phyloP scores from a whole-genome alignment of 495 filamentous ascomycete species.

The Bryoglossum gracile region DNA sequence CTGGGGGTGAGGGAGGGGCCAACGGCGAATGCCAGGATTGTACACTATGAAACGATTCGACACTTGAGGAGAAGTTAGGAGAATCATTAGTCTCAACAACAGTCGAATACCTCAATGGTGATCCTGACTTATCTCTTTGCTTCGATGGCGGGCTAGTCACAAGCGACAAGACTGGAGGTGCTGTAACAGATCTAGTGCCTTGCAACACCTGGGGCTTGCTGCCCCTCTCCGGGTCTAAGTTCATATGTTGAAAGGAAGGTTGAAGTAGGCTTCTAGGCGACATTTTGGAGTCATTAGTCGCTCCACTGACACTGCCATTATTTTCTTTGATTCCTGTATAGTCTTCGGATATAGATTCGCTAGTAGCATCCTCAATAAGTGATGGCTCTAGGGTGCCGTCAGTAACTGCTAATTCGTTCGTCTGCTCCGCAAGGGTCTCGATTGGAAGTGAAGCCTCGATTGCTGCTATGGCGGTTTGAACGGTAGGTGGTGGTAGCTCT shows the following conservation, averaged over 20 bases:
- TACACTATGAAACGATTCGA: constrained; percentile 45
- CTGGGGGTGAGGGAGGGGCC: constrained; percentile 42
- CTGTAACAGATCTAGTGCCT: constrained; percentile 16
- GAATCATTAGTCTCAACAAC: constrained; percentile 29
- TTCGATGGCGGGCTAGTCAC: constrained; percentile 29
- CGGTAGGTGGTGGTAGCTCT: too few relatives aligned
- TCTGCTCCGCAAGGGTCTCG: too few relatives aligned
- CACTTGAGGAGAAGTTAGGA: constrained; percentile 33
- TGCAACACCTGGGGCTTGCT: constrained; percentile 10
- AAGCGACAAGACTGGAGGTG: constrained; percentile 28
- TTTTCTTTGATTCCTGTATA: constrained; percentile 5
- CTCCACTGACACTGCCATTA: constrained; percentile 18
- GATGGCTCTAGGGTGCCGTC: constrained; percentile 7
- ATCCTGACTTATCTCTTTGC: constrained; percentile 15
- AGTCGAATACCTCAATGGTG: constrained; percentile 23
- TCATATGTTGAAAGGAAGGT: constrained; percentile 1
- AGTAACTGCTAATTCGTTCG: background rate
- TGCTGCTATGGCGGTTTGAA: too few relatives aligned
- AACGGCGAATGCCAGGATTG: constrained; percentile 51
- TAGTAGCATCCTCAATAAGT: background rate
- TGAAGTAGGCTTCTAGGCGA: constrained; percentile 14
- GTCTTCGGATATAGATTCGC: background rate
- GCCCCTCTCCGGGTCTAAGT: constrained; percentile 9
- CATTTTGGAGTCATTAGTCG: constrained; percentile 19
- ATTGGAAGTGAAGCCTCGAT: too few relatives aligned